Evolutionary conservation across 1,284 basidiomycete species (phyloP).

Genomic region (Puccinia novopanici): DNA sequence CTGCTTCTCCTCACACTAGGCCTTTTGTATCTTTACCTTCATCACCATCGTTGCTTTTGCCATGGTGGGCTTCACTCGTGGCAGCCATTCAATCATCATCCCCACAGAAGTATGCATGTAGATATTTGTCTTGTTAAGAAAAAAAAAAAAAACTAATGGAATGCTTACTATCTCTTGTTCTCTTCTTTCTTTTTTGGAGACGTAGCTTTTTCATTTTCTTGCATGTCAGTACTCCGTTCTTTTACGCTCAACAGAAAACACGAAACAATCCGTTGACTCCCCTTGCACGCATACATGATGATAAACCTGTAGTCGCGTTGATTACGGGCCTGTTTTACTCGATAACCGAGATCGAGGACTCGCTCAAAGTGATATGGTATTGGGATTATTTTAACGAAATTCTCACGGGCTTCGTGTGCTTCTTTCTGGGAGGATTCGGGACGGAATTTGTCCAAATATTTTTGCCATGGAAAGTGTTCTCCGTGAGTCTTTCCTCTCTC

Average conservation of each 20-base stretch:
- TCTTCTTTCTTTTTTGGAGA: constrained; percentile 15
- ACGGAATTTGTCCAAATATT: constrained; percentile 46
- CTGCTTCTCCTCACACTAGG: constrained; percentile 27
- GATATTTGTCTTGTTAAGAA: not conserved
- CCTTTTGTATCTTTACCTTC: constrained; percentile 31
- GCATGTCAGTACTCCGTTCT: constrained; percentile 33
- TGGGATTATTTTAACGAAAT: constrained; percentile 49
- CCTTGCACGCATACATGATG: not conserved
- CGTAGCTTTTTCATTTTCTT: constrained; percentile 49
- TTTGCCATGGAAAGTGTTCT: constrained; percentile 45
- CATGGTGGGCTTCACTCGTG: constrained; percentile 19
- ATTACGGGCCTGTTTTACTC: constrained; percentile 43
- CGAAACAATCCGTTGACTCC: not conserved
- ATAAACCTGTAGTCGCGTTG: constrained; percentile 18
- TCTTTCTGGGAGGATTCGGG: constrained; percentile 37
- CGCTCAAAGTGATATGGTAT: constrained; percentile 43
- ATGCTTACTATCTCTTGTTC: not conserved
- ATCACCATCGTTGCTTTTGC: constrained; percentile 26
- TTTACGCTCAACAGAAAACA: not conserved
- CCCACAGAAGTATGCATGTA: constrained; percentile 36
- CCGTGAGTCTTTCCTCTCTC: constrained; percentile 21
- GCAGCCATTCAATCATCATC: constrained; percentile 23
- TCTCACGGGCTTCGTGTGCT: constrained; percentile 34
- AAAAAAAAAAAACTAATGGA: not conserved
- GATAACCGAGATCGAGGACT: constrained; percentile 44